Conservation (phyloP, 73 alveolate genomes). For the Paramecium tetraurelia region DNA sequence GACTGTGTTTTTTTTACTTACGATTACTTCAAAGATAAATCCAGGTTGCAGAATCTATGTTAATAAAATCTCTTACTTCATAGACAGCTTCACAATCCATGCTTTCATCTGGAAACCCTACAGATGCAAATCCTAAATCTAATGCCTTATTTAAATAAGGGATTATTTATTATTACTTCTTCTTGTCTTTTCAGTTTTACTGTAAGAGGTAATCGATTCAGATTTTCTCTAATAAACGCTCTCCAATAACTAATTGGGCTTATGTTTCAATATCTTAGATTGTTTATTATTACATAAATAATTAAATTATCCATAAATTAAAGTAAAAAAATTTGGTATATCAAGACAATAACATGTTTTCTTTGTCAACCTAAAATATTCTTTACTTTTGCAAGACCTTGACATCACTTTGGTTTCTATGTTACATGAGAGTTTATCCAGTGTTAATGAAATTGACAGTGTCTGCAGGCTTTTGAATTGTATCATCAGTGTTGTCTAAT, state of each 20-base stretch:
- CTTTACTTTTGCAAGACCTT: not conserved
- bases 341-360: not conserved
- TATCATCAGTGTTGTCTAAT: constrained; percentile 1
- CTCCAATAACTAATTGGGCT: not conserved
- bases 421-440: not conserved
- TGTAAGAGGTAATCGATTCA: not conserved
- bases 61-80: not conserved
- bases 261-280: constrained; percentile 11
- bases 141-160: constrained; percentile 26
- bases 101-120: constrained; percentile 47
- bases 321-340: not conserved
- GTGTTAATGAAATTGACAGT: constrained; percentile 15
- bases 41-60: constrained; percentile 25
- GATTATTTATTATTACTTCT: constrained; percentile 11
- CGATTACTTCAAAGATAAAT: constrained; percentile 40
- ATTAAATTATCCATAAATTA: constrained; percentile 21
- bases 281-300: constrained; percentile 16
- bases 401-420: constrained; percentile 34
- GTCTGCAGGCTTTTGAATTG: not conserved
- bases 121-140: constrained; percentile 44
- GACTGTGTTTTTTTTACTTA: not conserved
- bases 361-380: not conserved
- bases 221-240: not conserved
- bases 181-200: not conserved
- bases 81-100: not conserved